These are phyloP conservation scores for Myxozyma udenii DNA, from an alignment of 805 yeast species.

Conservation along the genomic window DNA sequence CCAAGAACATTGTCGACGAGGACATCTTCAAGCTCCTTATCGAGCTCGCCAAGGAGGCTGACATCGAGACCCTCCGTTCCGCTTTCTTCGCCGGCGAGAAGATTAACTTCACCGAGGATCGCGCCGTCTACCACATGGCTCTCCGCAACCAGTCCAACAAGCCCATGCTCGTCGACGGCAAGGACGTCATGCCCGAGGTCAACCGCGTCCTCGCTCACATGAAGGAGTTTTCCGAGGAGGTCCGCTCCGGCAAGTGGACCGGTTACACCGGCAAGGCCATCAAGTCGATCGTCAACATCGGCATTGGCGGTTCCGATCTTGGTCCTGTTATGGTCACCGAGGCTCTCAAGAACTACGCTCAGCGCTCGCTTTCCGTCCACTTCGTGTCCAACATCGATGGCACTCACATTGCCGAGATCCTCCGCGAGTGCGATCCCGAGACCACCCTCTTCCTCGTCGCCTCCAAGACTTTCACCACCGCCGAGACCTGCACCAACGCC, in stretches of 20 bases:
- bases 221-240: slow-evolving; percentile 87
- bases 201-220: slow-evolving; percentile 89
- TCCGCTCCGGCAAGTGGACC: slow-evolving; percentile 92
- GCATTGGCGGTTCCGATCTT: slow-evolving; percentile 98
- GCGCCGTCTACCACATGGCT: slow-evolving; percentile 97
- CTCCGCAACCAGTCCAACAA: slow-evolving; percentile 86
- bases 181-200: slow-evolving; percentile 86
- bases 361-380: slow-evolving; percentile 62
- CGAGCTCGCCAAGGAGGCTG: slow-evolving; percentile 84
- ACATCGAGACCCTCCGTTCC: slow-evolving; percentile 81
- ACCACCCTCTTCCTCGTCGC: slow-evolving; percentile 68
- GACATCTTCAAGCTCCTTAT: slow-evolving; percentile 66
- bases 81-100: slow-evolving; percentile 89
- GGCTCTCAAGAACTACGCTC: slow-evolving; percentile 87
- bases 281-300: slow-evolving; percentile 93
- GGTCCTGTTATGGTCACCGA: slow-evolving; percentile 99
- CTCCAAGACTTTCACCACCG: slow-evolving; percentile 92
- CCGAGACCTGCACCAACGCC: slow-evolving; percentile 96
- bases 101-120: slow-evolving; percentile 91
- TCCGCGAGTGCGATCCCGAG: slow-evolving; percentile 76
- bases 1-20: slow-evolving; percentile 89
- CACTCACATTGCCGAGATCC: slow-evolving; percentile 89
- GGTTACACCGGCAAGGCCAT: slow-evolving; percentile 95
- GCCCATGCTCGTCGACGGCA: slow-evolving; percentile 84
- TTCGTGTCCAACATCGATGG: slow-evolving; percentile 99